These are phyloP conservation scores for Lodderomyces parapsilosis DNA, from an alignment of 1,139 yeast genomes.

Conservation along the genomic window DNA sequence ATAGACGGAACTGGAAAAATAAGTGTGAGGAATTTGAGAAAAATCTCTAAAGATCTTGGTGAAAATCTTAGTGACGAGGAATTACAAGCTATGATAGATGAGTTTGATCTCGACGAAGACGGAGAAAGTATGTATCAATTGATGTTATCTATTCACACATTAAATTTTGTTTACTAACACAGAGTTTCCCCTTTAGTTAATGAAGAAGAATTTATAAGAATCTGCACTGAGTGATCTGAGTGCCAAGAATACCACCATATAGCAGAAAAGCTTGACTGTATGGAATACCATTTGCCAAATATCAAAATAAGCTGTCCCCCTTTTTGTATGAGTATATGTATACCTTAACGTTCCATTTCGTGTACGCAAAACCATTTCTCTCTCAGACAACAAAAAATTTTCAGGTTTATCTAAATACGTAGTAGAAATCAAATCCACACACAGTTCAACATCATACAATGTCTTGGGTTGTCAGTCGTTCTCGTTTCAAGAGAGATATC, in stretches of 20 bases:
- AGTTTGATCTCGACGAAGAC: slow-evolving; percentile 94
- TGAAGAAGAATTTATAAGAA: slow-evolving; percentile 89
- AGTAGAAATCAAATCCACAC: neutral
- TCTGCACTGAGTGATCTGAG: slow-evolving; percentile 63
- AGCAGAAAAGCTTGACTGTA: too few relatives aligned
- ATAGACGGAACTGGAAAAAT: slow-evolving; percentile 88
- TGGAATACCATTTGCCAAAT: neutral
- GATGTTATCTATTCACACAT: neutral
- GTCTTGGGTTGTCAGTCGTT: slow-evolving; percentile 40
- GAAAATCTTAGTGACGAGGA: slow-evolving; percentile 93
- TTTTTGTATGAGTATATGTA: too few relatives aligned
- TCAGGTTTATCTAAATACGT: neutral
- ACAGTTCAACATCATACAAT: slow-evolving; percentile 20
- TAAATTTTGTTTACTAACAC: slow-evolving; percentile 24
- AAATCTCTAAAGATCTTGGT: slow-evolving; percentile 91
- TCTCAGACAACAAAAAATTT: slow-evolving; percentile 1
- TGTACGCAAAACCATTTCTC: neutral
- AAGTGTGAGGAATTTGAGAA: slow-evolving; percentile 73
- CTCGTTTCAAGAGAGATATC: slow-evolving; percentile 39
- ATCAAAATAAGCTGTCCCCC: too few relatives aligned
- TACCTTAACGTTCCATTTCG: too few relatives aligned
- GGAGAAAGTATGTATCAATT: slow-evolving; percentile 64
- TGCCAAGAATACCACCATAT: neutral
- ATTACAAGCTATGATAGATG: slow-evolving; percentile 94
- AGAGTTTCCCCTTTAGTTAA: slow-evolving; percentile 42